Conservation (phyloP, 208 protist species). For the Strigomonas culicis region DNA sequence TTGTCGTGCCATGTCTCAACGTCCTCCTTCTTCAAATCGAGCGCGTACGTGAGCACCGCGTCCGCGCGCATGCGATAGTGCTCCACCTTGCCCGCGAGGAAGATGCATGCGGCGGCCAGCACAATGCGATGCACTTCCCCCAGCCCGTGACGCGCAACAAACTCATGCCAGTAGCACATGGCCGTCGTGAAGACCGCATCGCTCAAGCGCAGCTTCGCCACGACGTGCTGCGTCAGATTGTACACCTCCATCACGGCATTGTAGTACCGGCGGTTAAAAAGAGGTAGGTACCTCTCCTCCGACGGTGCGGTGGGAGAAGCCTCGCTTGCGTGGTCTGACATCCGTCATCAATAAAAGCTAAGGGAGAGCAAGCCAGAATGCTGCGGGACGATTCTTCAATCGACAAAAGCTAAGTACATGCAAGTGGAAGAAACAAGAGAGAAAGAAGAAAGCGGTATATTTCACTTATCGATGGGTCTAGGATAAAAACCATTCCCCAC, state of each 20-base stretch:
- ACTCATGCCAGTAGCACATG: conserved; percentile 87
- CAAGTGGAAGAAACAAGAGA: no score
- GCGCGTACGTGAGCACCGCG: conserved; percentile 47
- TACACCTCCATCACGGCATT: conserved; percentile 47
- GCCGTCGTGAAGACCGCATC: conserved; percentile 57
- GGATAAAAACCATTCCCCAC: no score
- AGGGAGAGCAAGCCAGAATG: no score
- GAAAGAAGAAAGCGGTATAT: no score
- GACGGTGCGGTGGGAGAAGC: neutral
- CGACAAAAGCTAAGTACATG: no score
- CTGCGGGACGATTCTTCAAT: no score
- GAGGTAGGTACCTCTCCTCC: conserved; percentile 22
- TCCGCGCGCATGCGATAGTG: conserved; percentile 73
- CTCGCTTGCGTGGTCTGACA: no score
- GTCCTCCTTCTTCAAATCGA: conserved; percentile 54
- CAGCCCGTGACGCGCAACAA: conserved; percentile 52
- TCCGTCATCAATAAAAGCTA: no score
- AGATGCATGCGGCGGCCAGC: conserved; percentile 70
- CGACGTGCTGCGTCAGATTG: conserved; percentile 66
- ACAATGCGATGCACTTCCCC: conserved; percentile 63
- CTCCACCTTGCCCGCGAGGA: conserved; percentile 83
- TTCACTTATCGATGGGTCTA: no score
- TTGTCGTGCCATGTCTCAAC: conserved; percentile 47
- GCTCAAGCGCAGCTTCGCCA: conserved; percentile 50
- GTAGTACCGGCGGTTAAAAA: conserved; percentile 54